Evolutionary conservation across 805 yeast species (phyloP).

Genomic region (Cyberlindnera veronae): DNA sequence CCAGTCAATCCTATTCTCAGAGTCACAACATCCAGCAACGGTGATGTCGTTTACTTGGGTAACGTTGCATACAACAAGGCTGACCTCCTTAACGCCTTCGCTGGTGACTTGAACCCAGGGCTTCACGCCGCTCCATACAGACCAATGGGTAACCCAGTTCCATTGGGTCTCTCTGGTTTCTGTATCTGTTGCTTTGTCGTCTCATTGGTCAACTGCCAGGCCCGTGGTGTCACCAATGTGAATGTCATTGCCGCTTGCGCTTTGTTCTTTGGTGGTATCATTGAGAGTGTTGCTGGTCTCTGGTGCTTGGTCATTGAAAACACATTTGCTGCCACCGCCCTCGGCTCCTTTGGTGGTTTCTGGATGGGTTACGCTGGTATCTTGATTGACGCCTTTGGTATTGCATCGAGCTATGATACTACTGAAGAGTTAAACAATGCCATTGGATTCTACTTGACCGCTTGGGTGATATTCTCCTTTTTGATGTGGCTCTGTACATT

Average conservation of each 20-base stretch:
- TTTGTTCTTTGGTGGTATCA: conserved; percentile 68
- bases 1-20: conserved; percentile 15
- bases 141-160: conserved; percentile 71
- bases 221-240: conserved; percentile 61
- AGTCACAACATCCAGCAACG: conserved; percentile 29
- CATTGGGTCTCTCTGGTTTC: conserved; percentile 69
- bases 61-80: conserved; percentile 41
- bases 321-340: conserved; percentile 65
- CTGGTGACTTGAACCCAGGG: conserved; percentile 49
- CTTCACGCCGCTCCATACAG: conserved; percentile 44
- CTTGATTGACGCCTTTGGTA: conserved; percentile 53
- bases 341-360: conserved; percentile 58
- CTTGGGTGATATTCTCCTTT: conserved; percentile 64
- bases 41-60: conserved; percentile 38
- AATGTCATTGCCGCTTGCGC: conserved; percentile 64
- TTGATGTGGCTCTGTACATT: conserved; percentile 54
- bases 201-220: conserved; percentile 58
- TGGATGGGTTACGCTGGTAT: conserved; percentile 77
- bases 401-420: conserved; percentile 44
- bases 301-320: conserved; percentile 75
- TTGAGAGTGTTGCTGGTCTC: conserved; percentile 70
- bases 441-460: conserved; percentile 54
- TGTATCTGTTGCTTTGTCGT: conserved; percentile 56
- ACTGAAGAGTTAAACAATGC: conserved; percentile 46
- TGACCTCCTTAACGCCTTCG: conserved; percentile 62